Percentiles rank a stretch among this genome's conserved stretches.
These are phyloP conservation scores for Pleurostoma richardsiae DNA, from an alignment of 2,329 filamentous ascomycete species.

Conservation along the genomic window DNA sequence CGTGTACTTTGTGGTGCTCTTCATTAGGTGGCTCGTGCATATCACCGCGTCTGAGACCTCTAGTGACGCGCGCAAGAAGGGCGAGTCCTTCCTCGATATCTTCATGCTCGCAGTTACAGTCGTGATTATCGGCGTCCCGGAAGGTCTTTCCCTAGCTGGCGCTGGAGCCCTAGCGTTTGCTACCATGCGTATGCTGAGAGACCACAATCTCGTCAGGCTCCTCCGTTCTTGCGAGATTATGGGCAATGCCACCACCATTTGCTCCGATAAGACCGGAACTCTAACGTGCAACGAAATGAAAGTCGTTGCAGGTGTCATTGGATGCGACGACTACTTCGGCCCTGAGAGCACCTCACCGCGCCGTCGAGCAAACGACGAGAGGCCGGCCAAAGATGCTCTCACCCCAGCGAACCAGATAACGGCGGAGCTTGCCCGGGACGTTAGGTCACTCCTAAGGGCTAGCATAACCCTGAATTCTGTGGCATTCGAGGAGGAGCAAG, in stretches of 20 bases:
- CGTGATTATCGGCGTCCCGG: slow-evolving; percentile 62
- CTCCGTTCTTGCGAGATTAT: slow-evolving; percentile 67
- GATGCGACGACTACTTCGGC: slow-evolving; percentile 29
- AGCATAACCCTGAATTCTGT: slow-evolving; percentile 59
- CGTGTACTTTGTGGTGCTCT: slow-evolving; percentile 34
- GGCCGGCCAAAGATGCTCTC: not conserved
- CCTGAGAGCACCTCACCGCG: not conserved
- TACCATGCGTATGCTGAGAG: slow-evolving; percentile 63
- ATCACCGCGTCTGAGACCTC: slow-evolving; percentile 11
- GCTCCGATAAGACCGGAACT: slow-evolving; percentile 70
- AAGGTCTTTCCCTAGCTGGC: slow-evolving; percentile 62
- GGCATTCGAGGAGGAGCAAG: slow-evolving; percentile 61
- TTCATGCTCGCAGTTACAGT: slow-evolving; percentile 63
- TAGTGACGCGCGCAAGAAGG: slow-evolving; percentile 30
- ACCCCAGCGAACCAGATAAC: slow-evolving; percentile 1
- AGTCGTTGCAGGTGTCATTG: slow-evolving; percentile 48
- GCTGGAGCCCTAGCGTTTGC: slow-evolving; percentile 65
- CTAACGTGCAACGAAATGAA: slow-evolving; percentile 37
- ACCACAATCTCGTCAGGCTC: slow-evolving; percentile 65
- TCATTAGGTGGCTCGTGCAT: slow-evolving; percentile 31
- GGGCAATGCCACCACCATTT: slow-evolving; percentile 70
- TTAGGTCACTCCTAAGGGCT: slow-evolving; percentile 30
- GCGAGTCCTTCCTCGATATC: slow-evolving; percentile 56
- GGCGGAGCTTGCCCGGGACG: slow-evolving; percentile 23
- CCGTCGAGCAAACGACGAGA: not conserved